phyloP scores from a whole-genome alignment of 768 basidiomycete genomes.

The Suillus subalutaceus region DNA sequence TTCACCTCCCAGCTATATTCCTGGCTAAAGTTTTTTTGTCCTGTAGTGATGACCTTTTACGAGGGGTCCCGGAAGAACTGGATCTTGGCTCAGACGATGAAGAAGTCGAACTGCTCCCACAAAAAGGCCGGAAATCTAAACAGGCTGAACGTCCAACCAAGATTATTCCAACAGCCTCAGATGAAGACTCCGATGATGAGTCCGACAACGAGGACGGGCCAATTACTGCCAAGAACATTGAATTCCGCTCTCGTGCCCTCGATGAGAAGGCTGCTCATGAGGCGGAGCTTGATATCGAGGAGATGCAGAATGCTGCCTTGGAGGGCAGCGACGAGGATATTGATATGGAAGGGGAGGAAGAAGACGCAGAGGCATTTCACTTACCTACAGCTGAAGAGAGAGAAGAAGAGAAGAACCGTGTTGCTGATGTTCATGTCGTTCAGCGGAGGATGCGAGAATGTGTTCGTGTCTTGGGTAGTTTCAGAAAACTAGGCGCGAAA shows the following conservation, averaged over 20 bases:
- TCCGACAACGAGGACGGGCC: slow-evolving; percentile 55
- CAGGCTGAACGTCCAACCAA: slow-evolving; percentile 49
- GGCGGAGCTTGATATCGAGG: slow-evolving; percentile 68
- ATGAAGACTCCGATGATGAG: slow-evolving; percentile 42
- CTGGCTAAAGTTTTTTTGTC: slow-evolving; percentile 16
- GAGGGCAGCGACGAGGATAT: slow-evolving; percentile 52
- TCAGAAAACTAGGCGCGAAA: slow-evolving; percentile 65
- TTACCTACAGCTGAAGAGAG: slow-evolving; percentile 74
- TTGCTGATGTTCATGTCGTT: slow-evolving; percentile 74
- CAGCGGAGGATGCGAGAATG: slow-evolving; percentile 82
- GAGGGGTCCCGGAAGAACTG: slow-evolving; percentile 57
- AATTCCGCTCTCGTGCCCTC: slow-evolving; percentile 74
- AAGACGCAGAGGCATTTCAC: slow-evolving; percentile 51
- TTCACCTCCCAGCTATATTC: slow-evolving; percentile 20
- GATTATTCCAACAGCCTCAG: slow-evolving; percentile 54
- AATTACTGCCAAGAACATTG: slow-evolving; percentile 81
- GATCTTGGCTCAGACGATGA: slow-evolving; percentile 68
- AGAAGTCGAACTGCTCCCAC: slow-evolving; percentile 35
- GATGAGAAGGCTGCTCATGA: slow-evolving; percentile 70
- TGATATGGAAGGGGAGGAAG: slow-evolving; percentile 41
- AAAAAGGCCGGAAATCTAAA: slow-evolving; percentile 55
- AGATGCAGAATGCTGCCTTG: slow-evolving; percentile 58
- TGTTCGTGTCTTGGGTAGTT: slow-evolving; percentile 71
- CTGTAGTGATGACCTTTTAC: slow-evolving; percentile 52
- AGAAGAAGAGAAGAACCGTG: slow-evolving; percentile 68